Percentiles rank a stretch among this genome's conserved stretches.
phyloP scores from a whole-genome alignment of 148 eudicot genomes.

The Cornus kousa region DNA sequence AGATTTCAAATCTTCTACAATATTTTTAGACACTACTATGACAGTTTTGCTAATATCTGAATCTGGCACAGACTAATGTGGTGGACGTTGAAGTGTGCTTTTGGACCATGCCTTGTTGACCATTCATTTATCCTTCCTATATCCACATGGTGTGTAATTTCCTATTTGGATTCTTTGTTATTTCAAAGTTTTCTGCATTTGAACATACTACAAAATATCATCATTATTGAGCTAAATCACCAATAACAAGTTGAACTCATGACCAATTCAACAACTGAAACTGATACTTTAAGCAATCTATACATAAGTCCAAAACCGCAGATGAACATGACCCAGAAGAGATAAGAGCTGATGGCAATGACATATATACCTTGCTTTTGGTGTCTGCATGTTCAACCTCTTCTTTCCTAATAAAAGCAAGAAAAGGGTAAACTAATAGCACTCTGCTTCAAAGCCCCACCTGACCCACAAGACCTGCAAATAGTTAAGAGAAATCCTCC shows the following conservation, averaged over 20 bases:
- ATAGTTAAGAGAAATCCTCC: slow-evolving; percentile 16
- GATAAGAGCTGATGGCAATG: neutral
- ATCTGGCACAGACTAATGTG: neutral
- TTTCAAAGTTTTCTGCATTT: neutral
- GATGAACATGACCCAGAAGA: no score
- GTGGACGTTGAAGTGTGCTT: no score
- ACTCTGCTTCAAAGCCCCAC: slow-evolving; percentile 28
- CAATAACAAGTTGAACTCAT: neutral
- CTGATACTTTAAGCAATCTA: no score
- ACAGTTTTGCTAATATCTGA: neutral
- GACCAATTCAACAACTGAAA: no score
- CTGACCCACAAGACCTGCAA: slow-evolving; percentile 20
- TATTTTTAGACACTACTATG: neutral
- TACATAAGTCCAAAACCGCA: no score
- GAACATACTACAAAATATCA: neutral
- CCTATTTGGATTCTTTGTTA: neutral
- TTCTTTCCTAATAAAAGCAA: slow-evolving; percentile 17
- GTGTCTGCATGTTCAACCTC: slow-evolving; percentile 64
- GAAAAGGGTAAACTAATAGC: slow-evolving; percentile 12
- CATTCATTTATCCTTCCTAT: no score
- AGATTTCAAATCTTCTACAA: neutral
- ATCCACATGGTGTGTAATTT: no score
- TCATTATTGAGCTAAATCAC: neutral
- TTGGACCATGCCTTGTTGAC: no score
- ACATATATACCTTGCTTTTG: slow-evolving; percentile 60